These are phyloP conservation scores for Ceratocystis alfenasii DNA, from an alignment of 2,329 filamentous ascomycete species.

Conservation along the genomic window DNA sequence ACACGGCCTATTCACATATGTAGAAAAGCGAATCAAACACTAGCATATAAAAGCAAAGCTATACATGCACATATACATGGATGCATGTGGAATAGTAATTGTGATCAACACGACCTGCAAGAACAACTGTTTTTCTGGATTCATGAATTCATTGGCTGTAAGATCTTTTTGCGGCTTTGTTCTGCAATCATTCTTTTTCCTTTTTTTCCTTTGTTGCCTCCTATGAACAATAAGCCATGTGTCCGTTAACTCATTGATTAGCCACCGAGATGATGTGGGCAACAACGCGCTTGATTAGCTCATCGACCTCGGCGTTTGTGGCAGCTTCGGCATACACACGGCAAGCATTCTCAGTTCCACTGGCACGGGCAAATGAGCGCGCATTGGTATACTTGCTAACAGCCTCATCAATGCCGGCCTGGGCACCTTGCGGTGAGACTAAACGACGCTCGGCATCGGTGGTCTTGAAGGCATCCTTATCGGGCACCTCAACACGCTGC, in stretches of 20 bases:
- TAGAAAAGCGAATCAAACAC: background rate
- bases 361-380: conserved; percentile 80
- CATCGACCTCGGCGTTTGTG: conserved; percentile 77
- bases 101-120: too few species aligned
- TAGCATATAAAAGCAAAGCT: background rate
- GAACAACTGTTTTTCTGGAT: background rate
- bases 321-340: conserved; percentile 92
- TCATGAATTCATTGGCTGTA: background rate
- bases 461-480: conserved; percentile 81
- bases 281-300: conserved; percentile 73
- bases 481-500: conserved; percentile 78
- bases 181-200: conserved; percentile 4
- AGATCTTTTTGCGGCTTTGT: background rate
- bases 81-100: background rate
- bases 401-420: conserved; percentile 73
- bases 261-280: conserved; percentile 43
- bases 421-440: conserved; percentile 63
- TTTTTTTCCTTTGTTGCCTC: conserved; percentile 1
- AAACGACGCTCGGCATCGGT: conserved; percentile 87
- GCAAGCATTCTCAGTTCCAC: conserved; percentile 90
- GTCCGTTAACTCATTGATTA: conserved; percentile 11
- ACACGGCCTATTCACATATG: background rate
- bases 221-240: conserved; percentile 38
- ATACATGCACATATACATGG: background rate
- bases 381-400: conserved; percentile 87